Evolutionary conservation across 2,329 filamentous ascomycete genomes (phyloP).

Genomic region (Drechslerella coelobrocha): DNA sequence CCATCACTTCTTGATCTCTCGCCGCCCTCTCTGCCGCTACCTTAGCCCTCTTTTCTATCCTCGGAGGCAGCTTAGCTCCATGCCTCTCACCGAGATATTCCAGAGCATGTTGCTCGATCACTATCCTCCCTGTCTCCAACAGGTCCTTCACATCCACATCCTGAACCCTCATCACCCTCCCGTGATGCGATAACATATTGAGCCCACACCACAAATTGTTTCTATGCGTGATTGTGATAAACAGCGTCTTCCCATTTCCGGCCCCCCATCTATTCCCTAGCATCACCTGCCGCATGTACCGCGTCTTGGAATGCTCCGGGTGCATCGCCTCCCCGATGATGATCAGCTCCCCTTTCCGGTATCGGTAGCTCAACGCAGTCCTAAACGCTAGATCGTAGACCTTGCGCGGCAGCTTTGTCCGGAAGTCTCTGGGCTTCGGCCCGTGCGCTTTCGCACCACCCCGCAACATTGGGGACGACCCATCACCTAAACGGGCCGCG

Average conservation of each 20-base stretch:
- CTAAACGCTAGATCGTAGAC: constrained; percentile 96
- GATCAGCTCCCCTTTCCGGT: constrained; percentile 82
- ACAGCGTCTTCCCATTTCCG: constrained; percentile 72
- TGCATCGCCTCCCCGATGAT: constrained; percentile 81
- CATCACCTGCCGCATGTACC: constrained; percentile 73
- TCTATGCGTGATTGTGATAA: constrained; percentile 71
- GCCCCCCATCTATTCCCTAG: constrained; percentile 73
- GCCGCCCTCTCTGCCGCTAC: background rate
- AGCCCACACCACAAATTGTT: constrained; percentile 72
- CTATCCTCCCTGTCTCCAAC: constrained; percentile 79
- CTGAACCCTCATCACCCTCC: constrained; percentile 71
- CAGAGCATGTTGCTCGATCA: constrained; percentile 84
- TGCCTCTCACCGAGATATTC: constrained; percentile 75
- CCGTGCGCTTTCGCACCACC: constrained; percentile 90
- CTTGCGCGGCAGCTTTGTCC: constrained; percentile 80
- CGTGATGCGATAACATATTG: constrained; percentile 69
- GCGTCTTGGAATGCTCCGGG: constrained; percentile 69
- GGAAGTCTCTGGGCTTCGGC: constrained; percentile 91
- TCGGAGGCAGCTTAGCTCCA: constrained; percentile 47
- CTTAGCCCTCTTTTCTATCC: constrained; percentile 20
- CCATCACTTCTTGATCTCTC: background rate
- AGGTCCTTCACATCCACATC: constrained; percentile 97
- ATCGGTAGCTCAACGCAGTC: constrained; percentile 90
- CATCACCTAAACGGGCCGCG: constrained; percentile 76
- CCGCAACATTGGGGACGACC: constrained; percentile 78